These are phyloP conservation scores for Rubroboletus satanas DNA, from an alignment of 768 basidiomycete genomes.

Conservation along the genomic window DNA sequence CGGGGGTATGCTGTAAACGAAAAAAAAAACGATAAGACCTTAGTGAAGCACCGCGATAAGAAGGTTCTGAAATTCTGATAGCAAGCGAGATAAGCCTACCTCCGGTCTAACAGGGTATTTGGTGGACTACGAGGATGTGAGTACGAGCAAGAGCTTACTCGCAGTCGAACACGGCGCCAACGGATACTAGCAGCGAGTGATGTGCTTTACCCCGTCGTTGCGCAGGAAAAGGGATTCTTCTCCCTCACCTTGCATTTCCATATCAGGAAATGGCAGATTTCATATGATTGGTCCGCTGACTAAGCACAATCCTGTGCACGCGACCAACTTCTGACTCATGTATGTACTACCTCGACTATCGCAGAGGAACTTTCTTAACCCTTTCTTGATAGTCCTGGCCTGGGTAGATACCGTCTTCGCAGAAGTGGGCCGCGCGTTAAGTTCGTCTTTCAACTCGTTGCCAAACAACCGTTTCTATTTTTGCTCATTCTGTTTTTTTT, in stretches of 20 bases:
- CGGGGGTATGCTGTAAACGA: constrained; percentile 34
- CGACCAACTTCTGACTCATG: too few species aligned
- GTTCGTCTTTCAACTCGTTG: constrained; percentile 13
- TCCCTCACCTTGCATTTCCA: not conserved
- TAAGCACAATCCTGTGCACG: constrained; percentile 17
- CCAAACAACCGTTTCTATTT: constrained; percentile 17
- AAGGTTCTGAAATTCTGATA: constrained; percentile 24
- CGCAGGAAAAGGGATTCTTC: constrained; percentile 8
- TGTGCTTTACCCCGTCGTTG: constrained; percentile 4
- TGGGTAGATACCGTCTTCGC: not conserved
- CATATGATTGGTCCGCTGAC: constrained; percentile 34
- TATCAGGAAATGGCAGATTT: constrained; percentile 15
- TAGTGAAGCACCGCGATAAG: constrained; percentile 29
- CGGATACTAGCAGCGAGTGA: not conserved
- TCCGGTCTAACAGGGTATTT: constrained; percentile 28
- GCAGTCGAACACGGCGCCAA: not conserved
- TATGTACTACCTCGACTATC: too few species aligned
- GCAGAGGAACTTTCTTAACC: not conserved
- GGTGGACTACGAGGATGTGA: not conserved
- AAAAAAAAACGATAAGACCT: constrained; percentile 32
- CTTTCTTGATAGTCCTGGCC: not conserved
- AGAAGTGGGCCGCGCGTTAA: not conserved
- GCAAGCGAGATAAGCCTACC: constrained; percentile 27
- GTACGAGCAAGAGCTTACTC: not conserved
- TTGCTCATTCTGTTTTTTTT: not conserved